A percentile compares a stretch with the other conserved stretches of the same genome.
Conservation (phyloP, 129 eudicot species). For the Oenanthe sinensis region DNA sequence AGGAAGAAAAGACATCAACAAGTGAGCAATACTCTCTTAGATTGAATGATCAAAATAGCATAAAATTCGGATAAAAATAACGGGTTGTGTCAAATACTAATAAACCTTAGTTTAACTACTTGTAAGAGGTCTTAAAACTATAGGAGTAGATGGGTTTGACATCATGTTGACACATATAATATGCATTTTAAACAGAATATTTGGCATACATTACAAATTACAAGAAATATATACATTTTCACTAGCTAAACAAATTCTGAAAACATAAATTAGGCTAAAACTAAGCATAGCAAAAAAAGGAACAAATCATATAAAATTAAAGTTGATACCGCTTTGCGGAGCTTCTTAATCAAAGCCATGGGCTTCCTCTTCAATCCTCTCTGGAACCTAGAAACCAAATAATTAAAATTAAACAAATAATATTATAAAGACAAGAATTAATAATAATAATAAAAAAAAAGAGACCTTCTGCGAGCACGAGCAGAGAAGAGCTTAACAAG, state of each 20-base stretch:
- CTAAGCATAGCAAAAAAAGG: not conserved
- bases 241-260: too few species aligned
- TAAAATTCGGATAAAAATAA: too few species aligned
- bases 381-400: not conserved
- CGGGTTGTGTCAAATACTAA: too few species aligned
- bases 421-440: not conserved
- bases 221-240: not conserved
- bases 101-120: too few species aligned
- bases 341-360: slow-evolving; percentile 1
- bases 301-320: not conserved
- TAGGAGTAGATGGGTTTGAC: too few species aligned
- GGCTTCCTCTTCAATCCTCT: slow-evolving; percentile 2
- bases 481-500: slow-evolving; percentile 77
- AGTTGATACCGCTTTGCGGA: not conserved
- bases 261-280: not conserved
- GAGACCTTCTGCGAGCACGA: slow-evolving; percentile 20
- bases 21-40: too few species aligned
- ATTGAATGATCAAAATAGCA: not conserved
- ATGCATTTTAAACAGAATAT: too few species aligned
- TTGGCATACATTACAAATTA: not conserved
- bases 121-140: too few species aligned
- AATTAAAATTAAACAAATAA: too few species aligned
- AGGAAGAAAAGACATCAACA: not conserved
- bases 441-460: not conserved
- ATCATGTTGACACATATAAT: not conserved